Conservation (phyloP, 495 filamentous ascomycete species). For the Staphylotrichum tortipilum region DNA sequence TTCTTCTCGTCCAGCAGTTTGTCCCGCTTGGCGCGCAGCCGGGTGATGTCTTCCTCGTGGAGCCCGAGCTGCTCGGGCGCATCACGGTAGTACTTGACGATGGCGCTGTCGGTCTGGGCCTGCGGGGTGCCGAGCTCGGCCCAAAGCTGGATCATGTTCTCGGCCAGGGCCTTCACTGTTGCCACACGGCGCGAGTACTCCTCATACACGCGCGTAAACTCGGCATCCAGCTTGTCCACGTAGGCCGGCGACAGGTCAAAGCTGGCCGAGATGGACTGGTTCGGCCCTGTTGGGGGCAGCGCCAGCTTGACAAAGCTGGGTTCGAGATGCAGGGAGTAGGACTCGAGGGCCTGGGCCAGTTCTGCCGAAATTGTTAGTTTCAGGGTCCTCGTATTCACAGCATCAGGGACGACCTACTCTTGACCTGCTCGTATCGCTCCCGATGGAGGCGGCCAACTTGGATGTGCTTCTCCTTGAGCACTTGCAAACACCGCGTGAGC, state of each 20-base stretch:
- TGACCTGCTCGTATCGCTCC: slow-evolving; percentile 88
- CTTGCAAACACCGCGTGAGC: slow-evolving; percentile 64
- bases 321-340: slow-evolving; percentile 91
- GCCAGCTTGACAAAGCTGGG: slow-evolving; percentile 69
- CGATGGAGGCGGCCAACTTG: slow-evolving; percentile 71
- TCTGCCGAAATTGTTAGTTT: slow-evolving; percentile 45
- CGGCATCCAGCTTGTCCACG: slow-evolving; percentile 73
- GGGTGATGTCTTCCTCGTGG: slow-evolving; percentile 71
- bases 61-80: slow-evolving; percentile 88
- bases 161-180: slow-evolving; percentile 62
- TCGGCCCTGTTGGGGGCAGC: slow-evolving; percentile 69
- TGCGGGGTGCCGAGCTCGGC: slow-evolving; percentile 88
- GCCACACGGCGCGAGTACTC: slow-evolving; percentile 78
- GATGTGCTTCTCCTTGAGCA: slow-evolving; percentile 75
- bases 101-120: slow-evolving; percentile 76
- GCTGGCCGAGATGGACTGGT: slow-evolving; percentile 62
- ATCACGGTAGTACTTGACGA: slow-evolving; percentile 82
- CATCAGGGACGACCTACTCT: slow-evolving; percentile 58
- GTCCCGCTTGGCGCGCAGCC: slow-evolving; percentile 64
- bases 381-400: not conserved
- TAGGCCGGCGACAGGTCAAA: slow-evolving; percentile 90
- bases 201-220: slow-evolving; percentile 89
- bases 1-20: slow-evolving; percentile 91
- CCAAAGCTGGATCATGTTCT: slow-evolving; percentile 90
- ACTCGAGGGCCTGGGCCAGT: slow-evolving; percentile 85